Conservation (phyloP, 2,329 filamentous ascomycete genomes). For the Westerdykella aurantiaca region DNA sequence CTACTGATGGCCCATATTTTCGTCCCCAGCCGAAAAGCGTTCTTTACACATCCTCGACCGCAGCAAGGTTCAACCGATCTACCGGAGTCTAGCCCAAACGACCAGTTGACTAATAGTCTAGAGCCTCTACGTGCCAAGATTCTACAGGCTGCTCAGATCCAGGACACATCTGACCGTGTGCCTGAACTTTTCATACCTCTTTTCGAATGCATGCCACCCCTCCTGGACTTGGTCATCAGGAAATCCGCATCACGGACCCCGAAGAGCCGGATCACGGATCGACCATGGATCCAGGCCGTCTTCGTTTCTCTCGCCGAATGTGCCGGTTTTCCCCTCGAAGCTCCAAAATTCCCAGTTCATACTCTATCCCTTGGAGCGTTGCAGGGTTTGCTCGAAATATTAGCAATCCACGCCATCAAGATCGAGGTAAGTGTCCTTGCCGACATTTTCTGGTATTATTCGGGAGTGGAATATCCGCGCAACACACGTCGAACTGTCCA, state of each 20-base stretch:
- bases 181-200: constrained; percentile 18
- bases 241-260: constrained; percentile 38
- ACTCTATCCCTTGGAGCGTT: constrained; percentile 19
- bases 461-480: constrained; percentile 25
- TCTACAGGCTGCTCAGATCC: constrained; percentile 27
- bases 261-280: constrained; percentile 36
- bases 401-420: constrained; percentile 19
- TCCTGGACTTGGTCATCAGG: constrained; percentile 41
- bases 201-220: constrained; percentile 22
- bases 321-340: constrained; percentile 23
- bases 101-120: constrained; percentile 16
- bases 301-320: constrained; percentile 36
- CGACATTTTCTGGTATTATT: constrained; percentile 33
- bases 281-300: constrained; percentile 42
- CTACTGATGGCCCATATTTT: constrained; percentile 41
- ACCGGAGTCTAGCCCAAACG: constrained; percentile 4
- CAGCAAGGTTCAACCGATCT: constrained; percentile 3
- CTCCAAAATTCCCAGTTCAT: constrained; percentile 16
- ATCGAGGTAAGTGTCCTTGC: constrained; percentile 25
- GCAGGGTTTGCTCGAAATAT: constrained; percentile 18
- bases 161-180: constrained; percentile 20
- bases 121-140: constrained; percentile 26
- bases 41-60: constrained; percentile 17
- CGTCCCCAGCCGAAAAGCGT: constrained; percentile 35
- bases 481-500: constrained; percentile 14